These are phyloP conservation scores for Parathielavia hyrcaniae DNA, from an alignment of 495 filamentous ascomycete species.

Conservation along the genomic window DNA sequence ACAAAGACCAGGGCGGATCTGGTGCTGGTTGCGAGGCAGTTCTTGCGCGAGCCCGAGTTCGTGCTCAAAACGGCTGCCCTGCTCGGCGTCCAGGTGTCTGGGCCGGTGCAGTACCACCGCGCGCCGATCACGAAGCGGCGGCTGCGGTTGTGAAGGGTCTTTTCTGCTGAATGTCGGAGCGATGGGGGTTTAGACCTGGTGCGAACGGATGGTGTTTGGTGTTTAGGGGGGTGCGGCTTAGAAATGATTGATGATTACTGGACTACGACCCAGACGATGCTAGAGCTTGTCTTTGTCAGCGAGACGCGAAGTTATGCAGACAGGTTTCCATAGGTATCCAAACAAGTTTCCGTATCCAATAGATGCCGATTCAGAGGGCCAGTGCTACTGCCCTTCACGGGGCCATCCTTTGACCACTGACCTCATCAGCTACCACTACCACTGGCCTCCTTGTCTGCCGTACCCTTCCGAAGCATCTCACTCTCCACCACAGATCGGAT, in stretches of 20 bases:
- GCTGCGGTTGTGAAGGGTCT: not conserved
- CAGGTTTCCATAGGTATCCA: too few relatives aligned
- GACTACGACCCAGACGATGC: not conserved
- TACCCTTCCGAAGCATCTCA: slow-evolving; percentile 24
- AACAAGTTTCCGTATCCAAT: too few relatives aligned
- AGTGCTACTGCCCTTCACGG: not conserved
- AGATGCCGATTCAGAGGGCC: too few relatives aligned
- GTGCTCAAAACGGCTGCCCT: slow-evolving; percentile 53
- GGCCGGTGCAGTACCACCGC: slow-evolving; percentile 49
- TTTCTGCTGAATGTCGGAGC: not conserved
- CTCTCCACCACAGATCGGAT: slow-evolving; percentile 58
- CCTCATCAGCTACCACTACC: not conserved
- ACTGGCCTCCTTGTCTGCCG: not conserved
- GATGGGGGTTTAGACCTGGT: not conserved
- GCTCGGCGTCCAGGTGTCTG: slow-evolving; percentile 52
- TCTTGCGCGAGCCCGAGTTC: slow-evolving; percentile 63
- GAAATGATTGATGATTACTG: not conserved
- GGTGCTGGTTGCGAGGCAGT: slow-evolving; percentile 59
- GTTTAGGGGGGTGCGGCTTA: not conserved
- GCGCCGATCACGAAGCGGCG: slow-evolving; percentile 11
- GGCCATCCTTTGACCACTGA: not conserved
- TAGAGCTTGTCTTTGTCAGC: too few relatives aligned
- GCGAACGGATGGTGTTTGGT: not conserved
- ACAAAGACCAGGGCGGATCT: slow-evolving; percentile 52
- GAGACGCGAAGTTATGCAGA: too few relatives aligned